Percentiles rank a stretch among this genome's conserved stretches.
Evolutionary conservation across 345 rosid genomes (phyloP).

Genomic region (Eucalyptus erythrocorys): DNA sequence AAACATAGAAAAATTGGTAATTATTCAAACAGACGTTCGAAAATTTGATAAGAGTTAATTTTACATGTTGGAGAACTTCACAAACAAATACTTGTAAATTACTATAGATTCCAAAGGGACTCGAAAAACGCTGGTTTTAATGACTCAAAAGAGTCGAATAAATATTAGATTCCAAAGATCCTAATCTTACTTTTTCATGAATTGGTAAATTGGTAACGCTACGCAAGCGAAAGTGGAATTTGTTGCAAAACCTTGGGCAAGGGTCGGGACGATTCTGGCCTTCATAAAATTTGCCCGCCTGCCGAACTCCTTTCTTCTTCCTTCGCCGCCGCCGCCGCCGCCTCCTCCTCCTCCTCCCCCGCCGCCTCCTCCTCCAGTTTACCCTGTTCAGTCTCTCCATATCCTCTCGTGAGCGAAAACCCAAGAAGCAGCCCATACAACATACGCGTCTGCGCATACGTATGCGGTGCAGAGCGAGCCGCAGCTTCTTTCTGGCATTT

Average conservation of each 20-base stretch:
- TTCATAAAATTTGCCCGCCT: not conserved
- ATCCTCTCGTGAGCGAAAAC: not conserved
- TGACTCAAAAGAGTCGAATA: no score
- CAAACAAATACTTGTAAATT: no score
- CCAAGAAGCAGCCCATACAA: not conserved
- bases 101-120: not conserved
- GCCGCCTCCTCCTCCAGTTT: not conserved
- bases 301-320: not conserved
- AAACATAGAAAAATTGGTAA: not conserved
- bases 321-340: not conserved
- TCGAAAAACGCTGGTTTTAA: rapidly evolving
- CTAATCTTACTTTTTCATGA: no score
- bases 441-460: not conserved
- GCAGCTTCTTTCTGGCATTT: not conserved
- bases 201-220: no score
- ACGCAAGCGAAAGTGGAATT: no score
- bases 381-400: not conserved
- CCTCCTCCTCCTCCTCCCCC: no score
- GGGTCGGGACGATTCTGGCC: not conserved
- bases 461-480: rapidly evolving
- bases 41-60: not conserved
- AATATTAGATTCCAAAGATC: no score
- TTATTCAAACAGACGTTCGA: not conserved
- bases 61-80: no score
- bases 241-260: no score